Percentiles rank a stretch among this genome's conserved stretches.
Conservation (phyloP, 2,329 filamentous ascomycete species). For the Ceratocystis diversiconidia region DNA sequence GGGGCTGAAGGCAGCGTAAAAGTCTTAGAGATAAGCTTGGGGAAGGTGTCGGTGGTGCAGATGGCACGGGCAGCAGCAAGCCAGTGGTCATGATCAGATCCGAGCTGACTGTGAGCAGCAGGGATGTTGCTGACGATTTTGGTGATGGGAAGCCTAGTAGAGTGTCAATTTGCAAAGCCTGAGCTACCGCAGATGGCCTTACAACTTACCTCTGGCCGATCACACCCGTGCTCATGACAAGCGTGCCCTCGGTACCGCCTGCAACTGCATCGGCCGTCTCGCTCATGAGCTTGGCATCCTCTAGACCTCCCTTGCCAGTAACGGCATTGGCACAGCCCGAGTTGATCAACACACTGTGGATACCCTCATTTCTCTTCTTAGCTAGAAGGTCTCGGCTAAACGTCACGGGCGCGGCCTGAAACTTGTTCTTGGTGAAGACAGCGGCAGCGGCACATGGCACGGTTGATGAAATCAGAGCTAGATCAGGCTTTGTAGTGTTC, state of each 20-base stretch:
- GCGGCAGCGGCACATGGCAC: slow-evolving; percentile 73
- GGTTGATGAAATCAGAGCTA: slow-evolving; percentile 79
- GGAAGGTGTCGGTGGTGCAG: slow-evolving; percentile 97
- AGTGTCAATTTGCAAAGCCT: not conserved
- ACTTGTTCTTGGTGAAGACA: slow-evolving; percentile 96
- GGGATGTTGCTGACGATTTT: slow-evolving; percentile 81
- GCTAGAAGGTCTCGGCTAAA: slow-evolving; percentile 62
- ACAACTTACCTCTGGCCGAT: slow-evolving; percentile 67
- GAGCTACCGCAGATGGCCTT: not conserved
- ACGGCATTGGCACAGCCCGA: slow-evolving; percentile 96
- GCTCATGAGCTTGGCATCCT: slow-evolving; percentile 81
- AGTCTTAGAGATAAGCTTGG: slow-evolving; percentile 74
- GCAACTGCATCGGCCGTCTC: slow-evolving; percentile 54
- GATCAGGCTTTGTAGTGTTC: slow-evolving; percentile 82
- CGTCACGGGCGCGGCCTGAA: slow-evolving; percentile 89
- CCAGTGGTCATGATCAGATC: slow-evolving; percentile 72
- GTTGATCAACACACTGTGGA: slow-evolving; percentile 79
- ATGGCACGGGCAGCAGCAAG: slow-evolving; percentile 75
- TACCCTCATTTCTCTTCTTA: slow-evolving; percentile 49
- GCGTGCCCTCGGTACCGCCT: slow-evolving; percentile 42
- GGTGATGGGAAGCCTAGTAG: slow-evolving; percentile 60
- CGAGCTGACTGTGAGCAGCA: slow-evolving; percentile 55
- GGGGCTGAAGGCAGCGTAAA: slow-evolving; percentile 67
- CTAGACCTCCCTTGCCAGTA: slow-evolving; percentile 74
- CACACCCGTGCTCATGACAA: slow-evolving; percentile 97